Evolutionary conservation across 169 alveolate genomes (phyloP).

Genomic region (Plasmodium gonderi): DNA sequence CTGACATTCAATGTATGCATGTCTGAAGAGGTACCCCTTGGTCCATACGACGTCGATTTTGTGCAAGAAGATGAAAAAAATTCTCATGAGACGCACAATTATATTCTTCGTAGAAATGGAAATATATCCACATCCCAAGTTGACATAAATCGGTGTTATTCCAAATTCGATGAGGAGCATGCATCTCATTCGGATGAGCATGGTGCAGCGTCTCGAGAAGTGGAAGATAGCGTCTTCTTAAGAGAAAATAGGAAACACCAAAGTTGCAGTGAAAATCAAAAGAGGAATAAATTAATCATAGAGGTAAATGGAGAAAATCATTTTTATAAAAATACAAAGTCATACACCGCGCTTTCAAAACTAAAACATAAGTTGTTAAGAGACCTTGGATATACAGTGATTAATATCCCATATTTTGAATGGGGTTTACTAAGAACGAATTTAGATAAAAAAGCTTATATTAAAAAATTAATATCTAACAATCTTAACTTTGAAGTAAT

Average conservation of each 20-base stretch:
- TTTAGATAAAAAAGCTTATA: constrained; percentile 47
- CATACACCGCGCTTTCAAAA: constrained; percentile 88
- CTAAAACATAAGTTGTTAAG: constrained; percentile 92
- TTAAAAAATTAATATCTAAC: constrained; percentile 31
- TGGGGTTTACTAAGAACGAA: constrained; percentile 74
- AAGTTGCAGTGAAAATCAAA: background rate
- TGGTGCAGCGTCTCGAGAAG: too few relatives aligned
- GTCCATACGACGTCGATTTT: constrained; percentile 55
- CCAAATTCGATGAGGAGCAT: background rate
- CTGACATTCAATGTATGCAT: constrained; percentile 24
- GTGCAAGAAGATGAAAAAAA: constrained; percentile 31
- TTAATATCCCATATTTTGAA: constrained; percentile 84
- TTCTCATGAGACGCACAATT: background rate
- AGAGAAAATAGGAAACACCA: too few relatives aligned
- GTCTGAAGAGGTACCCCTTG: constrained; percentile 47
- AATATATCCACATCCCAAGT: background rate
- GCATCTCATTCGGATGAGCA: background rate
- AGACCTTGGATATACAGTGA: constrained; percentile 89
- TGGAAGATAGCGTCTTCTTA: too few relatives aligned
- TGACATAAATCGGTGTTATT: background rate
- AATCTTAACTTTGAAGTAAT: background rate
- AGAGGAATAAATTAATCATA: constrained; percentile 66
- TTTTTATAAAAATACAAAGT: constrained; percentile 89
- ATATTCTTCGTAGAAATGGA: background rate
- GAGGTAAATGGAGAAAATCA: constrained; percentile 94